These are phyloP conservation scores for Capillidium rhysosporum DNA, from an alignment of 371 early-diverging fungal species.

Conservation along the genomic window DNA sequence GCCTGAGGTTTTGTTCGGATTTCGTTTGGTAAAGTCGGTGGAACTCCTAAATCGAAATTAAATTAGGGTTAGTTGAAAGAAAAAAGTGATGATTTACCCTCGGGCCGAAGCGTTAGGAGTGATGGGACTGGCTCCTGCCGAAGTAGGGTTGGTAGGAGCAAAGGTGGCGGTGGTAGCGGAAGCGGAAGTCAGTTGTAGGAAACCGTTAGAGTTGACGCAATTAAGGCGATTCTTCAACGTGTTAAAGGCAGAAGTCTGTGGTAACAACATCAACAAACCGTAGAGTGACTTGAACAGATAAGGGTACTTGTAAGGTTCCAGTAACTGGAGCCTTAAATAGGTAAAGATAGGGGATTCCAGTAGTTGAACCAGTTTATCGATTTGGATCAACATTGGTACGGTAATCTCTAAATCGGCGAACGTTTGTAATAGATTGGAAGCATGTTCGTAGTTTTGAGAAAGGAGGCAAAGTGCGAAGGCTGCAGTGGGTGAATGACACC, in stretches of 20 bases:
- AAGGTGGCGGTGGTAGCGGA: neutral
- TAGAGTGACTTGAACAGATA: constrained; percentile 69
- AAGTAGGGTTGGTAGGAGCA: too few relatives aligned
- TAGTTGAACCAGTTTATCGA: constrained; percentile 84
- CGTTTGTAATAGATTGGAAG: constrained; percentile 42
- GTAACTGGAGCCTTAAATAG: constrained; percentile 63
- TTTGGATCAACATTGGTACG: constrained; percentile 67
- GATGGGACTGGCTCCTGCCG: neutral
- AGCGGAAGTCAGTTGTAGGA: constrained; percentile 20
- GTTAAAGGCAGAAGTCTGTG: constrained; percentile 81
- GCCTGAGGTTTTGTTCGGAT: constrained; percentile 8
- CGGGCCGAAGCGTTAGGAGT: neutral
- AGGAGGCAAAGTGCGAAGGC: constrained; percentile 71
- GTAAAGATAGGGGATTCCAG: constrained; percentile 90
- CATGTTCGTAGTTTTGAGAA: constrained; percentile 78
- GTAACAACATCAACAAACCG: constrained; percentile 79
- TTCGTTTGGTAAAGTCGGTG: constrained; percentile 2
- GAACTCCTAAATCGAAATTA: neutral
- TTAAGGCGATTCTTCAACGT: constrained; percentile 71
- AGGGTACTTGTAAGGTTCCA: constrained; percentile 72
- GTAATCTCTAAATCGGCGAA: constrained; percentile 86
- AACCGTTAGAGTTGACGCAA: constrained; percentile 42
- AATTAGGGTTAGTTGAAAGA: too few relatives aligned
- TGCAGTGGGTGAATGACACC: constrained; percentile 83
- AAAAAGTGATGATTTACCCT: too few relatives aligned